Percentiles rank a stretch among this genome's conserved stretches.
Conservation (phyloP, 2,329 filamentous ascomycete species). For the Pseudopithomyces maydicus region DNA sequence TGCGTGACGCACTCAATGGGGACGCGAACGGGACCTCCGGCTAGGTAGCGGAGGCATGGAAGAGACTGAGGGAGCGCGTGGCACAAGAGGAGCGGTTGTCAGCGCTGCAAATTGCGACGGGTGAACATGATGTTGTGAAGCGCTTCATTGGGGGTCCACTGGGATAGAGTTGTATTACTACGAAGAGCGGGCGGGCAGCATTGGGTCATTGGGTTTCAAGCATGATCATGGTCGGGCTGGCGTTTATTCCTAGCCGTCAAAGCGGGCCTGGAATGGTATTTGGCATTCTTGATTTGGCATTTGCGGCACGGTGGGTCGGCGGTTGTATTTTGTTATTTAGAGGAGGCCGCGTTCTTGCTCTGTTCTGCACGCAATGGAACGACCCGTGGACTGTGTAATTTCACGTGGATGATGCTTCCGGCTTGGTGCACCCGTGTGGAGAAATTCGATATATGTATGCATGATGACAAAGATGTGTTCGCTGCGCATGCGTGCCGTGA, state of each 20-base stretch:
- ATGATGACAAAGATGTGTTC: too few relatives aligned
- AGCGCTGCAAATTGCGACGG: neutral
- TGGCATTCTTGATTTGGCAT: neutral
- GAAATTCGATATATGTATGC: too few relatives aligned
- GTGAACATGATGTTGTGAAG: neutral
- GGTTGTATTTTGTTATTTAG: too few relatives aligned
- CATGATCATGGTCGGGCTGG: neutral
- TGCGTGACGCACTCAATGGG: slow-evolving; percentile 4
- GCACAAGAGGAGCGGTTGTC: neutral
- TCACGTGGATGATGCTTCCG: too few relatives aligned
- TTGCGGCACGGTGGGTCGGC: too few relatives aligned
- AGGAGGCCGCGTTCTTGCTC: too few relatives aligned
- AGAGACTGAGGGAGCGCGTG: neutral
- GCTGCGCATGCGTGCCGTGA: too few relatives aligned
- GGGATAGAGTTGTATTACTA: neutral
- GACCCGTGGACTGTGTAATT: too few relatives aligned
- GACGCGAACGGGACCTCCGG: slow-evolving; percentile 1
- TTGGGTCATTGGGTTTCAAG: neutral
- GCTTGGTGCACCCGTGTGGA: too few relatives aligned
- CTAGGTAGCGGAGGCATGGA: neutral
- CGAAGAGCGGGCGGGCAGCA: neutral
- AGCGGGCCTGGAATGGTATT: neutral
- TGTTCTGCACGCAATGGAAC: too few relatives aligned
- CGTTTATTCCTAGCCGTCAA: neutral
- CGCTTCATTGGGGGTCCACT: neutral